Conservation (phyloP, 176 grass and related monocot species). For the Ananas comosus region DNA sequence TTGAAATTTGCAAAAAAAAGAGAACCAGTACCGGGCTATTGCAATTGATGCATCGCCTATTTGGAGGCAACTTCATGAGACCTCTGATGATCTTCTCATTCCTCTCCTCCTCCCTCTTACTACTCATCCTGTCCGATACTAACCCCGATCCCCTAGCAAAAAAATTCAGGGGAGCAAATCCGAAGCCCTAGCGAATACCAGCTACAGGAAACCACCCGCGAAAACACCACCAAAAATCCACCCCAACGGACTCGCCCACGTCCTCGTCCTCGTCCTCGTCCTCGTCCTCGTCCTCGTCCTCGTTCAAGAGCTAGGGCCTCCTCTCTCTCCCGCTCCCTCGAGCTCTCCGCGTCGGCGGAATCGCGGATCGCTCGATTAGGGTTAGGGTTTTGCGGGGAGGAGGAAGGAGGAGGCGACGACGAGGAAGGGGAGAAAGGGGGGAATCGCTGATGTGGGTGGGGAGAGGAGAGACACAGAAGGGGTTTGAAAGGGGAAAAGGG, state of each 20-base stretch:
- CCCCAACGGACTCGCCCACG: neutral
- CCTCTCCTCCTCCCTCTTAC: conserved; percentile 82
- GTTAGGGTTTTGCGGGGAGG: conserved; percentile 5
- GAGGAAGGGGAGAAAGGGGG: conserved; percentile 16
- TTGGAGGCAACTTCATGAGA: conserved; percentile 96
- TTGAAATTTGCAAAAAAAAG: conserved; percentile 13
- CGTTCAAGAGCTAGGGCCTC: too few species aligned
- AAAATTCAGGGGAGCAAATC: neutral
- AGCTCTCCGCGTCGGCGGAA: neutral
- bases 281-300: too few species aligned
- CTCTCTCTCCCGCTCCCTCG: too few species aligned
- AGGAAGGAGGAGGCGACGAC: conserved; percentile 26
- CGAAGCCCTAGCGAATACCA: neutral
- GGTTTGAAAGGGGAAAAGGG: too few species aligned
- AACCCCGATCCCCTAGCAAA: conserved; percentile 3
- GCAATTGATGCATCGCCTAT: conserved; percentile 96
- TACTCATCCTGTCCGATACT: conserved; percentile 39
- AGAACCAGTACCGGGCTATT: conserved; percentile 54
- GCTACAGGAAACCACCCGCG: neutral
- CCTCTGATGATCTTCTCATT: conserved; percentile 98
- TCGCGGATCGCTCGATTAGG: neutral
- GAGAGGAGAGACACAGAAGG: too few species aligned
- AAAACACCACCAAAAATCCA: neutral
- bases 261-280: neutral
- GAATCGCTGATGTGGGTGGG: too few species aligned